Evolutionary conservation across 768 basidiomycete species (phyloP).

Genomic region (Pleurotus eryngii): DNA sequence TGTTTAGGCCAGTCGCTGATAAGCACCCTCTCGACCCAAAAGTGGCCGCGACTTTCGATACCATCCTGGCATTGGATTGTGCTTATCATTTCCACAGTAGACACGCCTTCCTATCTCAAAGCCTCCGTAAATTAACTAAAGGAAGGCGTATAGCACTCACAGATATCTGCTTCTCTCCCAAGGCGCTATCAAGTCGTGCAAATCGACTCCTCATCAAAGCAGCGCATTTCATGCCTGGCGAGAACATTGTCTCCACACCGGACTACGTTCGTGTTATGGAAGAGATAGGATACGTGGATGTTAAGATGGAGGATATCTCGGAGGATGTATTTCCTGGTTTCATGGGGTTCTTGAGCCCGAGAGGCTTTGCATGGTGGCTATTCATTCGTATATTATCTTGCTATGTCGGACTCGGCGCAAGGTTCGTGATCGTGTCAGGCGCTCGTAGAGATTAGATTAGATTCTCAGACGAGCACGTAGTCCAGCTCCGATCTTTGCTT

Average conservation of each 20-base stretch:
- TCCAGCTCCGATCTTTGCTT: neutral
- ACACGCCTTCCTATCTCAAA: constrained; percentile 47
- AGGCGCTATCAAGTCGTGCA: constrained; percentile 17
- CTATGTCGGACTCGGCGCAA: constrained; percentile 35
- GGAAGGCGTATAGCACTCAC: constrained; percentile 57
- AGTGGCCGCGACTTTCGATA: constrained; percentile 31
- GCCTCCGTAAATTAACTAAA: constrained; percentile 38
- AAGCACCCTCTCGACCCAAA: constrained; percentile 43
- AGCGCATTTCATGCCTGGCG: constrained; percentile 41
- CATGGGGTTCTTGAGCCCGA: constrained; percentile 40
- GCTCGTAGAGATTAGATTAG: constrained; percentile 17
- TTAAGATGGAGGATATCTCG: constrained; percentile 55
- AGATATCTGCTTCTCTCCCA: constrained; percentile 52
- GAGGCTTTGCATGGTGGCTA: constrained; percentile 40
- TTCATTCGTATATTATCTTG: constrained; percentile 37
- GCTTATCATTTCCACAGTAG: constrained; percentile 67
- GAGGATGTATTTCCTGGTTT: constrained; percentile 58
- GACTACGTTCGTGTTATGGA: constrained; percentile 43
- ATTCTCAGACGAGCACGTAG: constrained; percentile 4
- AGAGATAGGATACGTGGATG: constrained; percentile 49
- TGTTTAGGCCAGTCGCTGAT: constrained; percentile 27
- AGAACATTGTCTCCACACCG: constrained; percentile 45
- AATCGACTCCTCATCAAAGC: constrained; percentile 26
- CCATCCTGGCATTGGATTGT: constrained; percentile 62
- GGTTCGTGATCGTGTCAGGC: constrained; percentile 48